phyloP scores from a whole-genome alignment of 139 green algal species.

The Coelastrella sp. region DNA sequence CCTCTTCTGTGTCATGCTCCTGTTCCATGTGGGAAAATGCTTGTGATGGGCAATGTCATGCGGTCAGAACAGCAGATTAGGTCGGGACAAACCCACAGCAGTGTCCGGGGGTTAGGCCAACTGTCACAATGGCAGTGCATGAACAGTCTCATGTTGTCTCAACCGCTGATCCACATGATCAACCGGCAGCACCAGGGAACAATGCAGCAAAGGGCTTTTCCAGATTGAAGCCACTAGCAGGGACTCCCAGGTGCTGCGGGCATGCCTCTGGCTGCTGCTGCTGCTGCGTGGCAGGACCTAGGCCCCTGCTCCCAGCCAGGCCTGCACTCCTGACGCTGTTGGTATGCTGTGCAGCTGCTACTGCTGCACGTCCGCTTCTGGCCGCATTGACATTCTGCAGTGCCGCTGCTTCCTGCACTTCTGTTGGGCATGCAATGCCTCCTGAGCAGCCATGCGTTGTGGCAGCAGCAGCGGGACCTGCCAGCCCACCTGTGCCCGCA shows the following conservation, averaged over 20 bases:
- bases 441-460: neutral
- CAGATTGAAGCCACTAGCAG: neutral
- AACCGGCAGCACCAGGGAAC: neutral
- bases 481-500: neutral
- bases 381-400: neutral
- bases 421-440: too few relatives aligned
- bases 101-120: too few relatives aligned
- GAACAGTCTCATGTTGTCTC: too few relatives aligned
- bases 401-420: neutral
- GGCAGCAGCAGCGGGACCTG: neutral
- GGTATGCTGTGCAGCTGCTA: neutral
- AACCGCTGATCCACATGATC: neutral
- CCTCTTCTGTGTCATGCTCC: too few relatives aligned
- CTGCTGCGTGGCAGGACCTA: too few relatives aligned
- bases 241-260: neutral
- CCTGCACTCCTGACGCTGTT: slow-evolving; percentile 1
- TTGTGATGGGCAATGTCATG: too few relatives aligned
- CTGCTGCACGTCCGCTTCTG: neutral
- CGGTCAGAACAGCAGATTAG: too few relatives aligned
- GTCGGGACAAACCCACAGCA: too few relatives aligned
- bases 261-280: neutral
- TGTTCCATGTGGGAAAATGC: too few relatives aligned
- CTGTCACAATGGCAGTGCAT: too few relatives aligned
- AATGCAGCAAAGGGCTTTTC: neutral
- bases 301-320: neutral